phyloP scores from a whole-genome alignment of 306 rosid species.

The Arachis stenosperma region DNA sequence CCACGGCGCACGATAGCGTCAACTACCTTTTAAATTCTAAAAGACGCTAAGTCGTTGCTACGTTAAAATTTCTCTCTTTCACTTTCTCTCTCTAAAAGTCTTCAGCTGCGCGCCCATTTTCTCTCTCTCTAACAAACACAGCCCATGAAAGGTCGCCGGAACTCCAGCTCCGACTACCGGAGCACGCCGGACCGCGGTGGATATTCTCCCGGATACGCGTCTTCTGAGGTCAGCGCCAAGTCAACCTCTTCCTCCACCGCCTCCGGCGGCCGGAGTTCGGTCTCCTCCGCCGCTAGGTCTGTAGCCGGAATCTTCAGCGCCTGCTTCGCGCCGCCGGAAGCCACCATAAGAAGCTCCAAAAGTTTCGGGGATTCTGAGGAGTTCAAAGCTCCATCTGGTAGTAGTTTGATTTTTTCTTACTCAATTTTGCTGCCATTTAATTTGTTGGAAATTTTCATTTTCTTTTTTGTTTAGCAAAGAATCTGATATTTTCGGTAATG shows the following conservation, averaged over 20 bases:
- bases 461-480: background rate
- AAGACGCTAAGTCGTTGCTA: slow-evolving; percentile 23
- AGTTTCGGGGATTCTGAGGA: slow-evolving; percentile 53
- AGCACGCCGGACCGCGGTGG: slow-evolving; percentile 38
- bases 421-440: background rate
- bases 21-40: slow-evolving; percentile 9
- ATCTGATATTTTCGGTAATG: slow-evolving; percentile 1
- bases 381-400: slow-evolving; percentile 60
- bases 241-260: slow-evolving; percentile 40
- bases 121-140: slow-evolving; percentile 35
- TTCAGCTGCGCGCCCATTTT: slow-evolving; percentile 38
- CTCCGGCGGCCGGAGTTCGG: slow-evolving; percentile 39
- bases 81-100: slow-evolving; percentile 19
- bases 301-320: slow-evolving; percentile 58
- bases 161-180: slow-evolving; percentile 44
- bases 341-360: slow-evolving; percentile 38
- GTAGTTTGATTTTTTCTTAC: background rate
- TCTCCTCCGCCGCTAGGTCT: slow-evolving; percentile 60
- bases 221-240: slow-evolving; percentile 43
- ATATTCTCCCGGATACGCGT: slow-evolving; percentile 47
- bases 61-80: background rate
- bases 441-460: background rate
- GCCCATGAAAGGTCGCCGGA: slow-evolving; percentile 25
- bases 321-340: slow-evolving; percentile 84
- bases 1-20: slow-evolving; percentile 40